Evolutionary conservation across 345 rosid species (phyloP), one percentile per base, ranked within the genome.

Genomic region (Camelina neglecta): DNA sequence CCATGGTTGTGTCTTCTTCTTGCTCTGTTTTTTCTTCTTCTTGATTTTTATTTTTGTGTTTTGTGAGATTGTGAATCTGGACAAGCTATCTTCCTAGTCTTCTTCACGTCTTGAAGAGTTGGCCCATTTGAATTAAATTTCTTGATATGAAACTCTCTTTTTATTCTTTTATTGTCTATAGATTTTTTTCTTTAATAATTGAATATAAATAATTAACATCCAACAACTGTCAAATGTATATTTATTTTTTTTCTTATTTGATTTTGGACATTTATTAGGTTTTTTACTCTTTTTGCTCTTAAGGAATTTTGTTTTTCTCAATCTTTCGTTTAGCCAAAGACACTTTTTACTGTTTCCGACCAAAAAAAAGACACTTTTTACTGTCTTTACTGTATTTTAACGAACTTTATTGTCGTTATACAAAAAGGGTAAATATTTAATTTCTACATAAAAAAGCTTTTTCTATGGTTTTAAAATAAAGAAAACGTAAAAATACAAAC

Each of bases 51-150:
- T 35, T 23, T 15, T 15, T 7, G 11, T 39, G 11, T 9, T 39
- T 39, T 9, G 12, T 29, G 33, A 72, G 68, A 72, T 29, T 65
- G 50, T 49, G 45, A 71, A 65, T 71, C 68, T 38, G 62, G 56
- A 41, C 11, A 31, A 59, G 38, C 47, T 65, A 26, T 71, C 58
- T 33, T 69, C 38, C 42, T 39, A 62, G 54, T 69, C 76, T 57
- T 71, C 72, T 39, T 71, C 80, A 77, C 76, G 80, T 77, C 55
- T 71, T 55, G 6, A 29, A 63, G 60, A 70, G 67, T 64, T 71
- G 55, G 75, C 61, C 65, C 71, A 69, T 31, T 38, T 18, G 11
- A 4, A 66, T 58, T 29, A 21, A 20, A 29, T 26, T 3, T 29
- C 18, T 65, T 23, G 24, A 67, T 58, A 35, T 47, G 1, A 48